Conservation (phyloP, 2,329 filamentous ascomycete species). For the Paradendryphiella salina region DNA sequence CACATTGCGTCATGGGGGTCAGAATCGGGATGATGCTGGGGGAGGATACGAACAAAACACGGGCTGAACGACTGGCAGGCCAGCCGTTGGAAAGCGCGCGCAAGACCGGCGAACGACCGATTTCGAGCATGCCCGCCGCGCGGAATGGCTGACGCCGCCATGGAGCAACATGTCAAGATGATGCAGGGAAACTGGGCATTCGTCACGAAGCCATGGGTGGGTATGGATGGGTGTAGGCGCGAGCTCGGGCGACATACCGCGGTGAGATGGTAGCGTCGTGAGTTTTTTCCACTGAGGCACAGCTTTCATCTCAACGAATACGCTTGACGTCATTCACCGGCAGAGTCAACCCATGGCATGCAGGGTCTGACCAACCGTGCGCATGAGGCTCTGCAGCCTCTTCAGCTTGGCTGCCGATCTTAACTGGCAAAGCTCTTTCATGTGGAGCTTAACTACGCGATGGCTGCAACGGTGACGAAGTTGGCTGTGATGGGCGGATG, state of each 20-base stretch:
- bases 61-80: constrained; percentile 2
- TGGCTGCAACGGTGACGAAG: constrained; percentile 20
- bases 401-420: constrained; percentile 36
- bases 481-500: constrained; percentile 14
- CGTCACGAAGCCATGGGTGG: not conserved
- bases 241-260: constrained; percentile 18
- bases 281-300: constrained; percentile 25
- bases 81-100: not conserved
- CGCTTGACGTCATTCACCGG: constrained; percentile 27
- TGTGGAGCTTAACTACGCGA: constrained; percentile 22
- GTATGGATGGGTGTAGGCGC: constrained; percentile 3
- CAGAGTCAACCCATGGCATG: constrained; percentile 16
- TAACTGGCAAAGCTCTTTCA: constrained; percentile 18
- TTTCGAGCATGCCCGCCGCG: not conserved
- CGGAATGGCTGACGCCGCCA: not conserved
- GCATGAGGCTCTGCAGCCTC: constrained; percentile 36
- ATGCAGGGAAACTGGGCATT: constrained; percentile 6
- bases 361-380: constrained; percentile 32
- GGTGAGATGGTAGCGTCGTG: constrained; percentile 16
- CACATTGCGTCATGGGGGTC: constrained; percentile 27
- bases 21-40: constrained; percentile 8
- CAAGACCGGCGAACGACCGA: not conserved
- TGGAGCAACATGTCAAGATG: not conserved
- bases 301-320: constrained; percentile 26
- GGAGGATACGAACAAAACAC: not conserved